phyloP scores from a whole-genome alignment of 495 filamentous ascomycete genomes.

The Parathielavia appendiculata region DNA sequence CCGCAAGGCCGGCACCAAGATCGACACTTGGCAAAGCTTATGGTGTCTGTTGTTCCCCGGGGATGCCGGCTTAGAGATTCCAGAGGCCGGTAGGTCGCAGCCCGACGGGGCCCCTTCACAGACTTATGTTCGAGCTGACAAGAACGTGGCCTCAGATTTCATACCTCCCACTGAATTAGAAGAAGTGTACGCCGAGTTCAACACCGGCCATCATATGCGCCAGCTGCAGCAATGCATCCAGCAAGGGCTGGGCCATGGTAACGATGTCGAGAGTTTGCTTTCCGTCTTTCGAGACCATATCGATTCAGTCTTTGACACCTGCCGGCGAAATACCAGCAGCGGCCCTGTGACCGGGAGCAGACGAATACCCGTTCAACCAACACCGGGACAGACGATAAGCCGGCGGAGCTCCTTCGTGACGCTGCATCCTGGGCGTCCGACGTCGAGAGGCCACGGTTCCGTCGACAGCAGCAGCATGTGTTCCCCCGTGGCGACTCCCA shows the following conservation, averaged over 20 bases:
- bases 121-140: background rate
- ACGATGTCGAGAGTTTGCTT: background rate
- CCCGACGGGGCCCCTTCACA: background rate
- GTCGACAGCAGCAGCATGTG: background rate
- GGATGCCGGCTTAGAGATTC: conserved; percentile 10
- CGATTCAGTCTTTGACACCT: conserved; percentile 3
- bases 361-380: background rate
- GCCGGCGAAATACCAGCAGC: background rate
- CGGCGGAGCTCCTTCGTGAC: background rate
- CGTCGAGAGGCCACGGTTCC: background rate
- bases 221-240: conserved; percentile 4
- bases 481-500: background rate
- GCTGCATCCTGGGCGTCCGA: background rate
- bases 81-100: conserved; percentile 15
- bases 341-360: background rate
- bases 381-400: background rate
- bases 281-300: conserved; percentile 14
- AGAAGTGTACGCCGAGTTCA: conserved; percentile 26
- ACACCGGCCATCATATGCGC: background rate
- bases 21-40: conserved; percentile 26
- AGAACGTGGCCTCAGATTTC: conserved; percentile 19
- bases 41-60: conserved; percentile 27
- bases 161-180: conserved; percentile 30
- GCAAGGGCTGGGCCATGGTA: background rate
- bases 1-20: conserved; percentile 26